These are phyloP conservation scores for Fusarium miscanthi DNA, from an alignment of 2,329 filamentous ascomycete species.

Conservation along the genomic window DNA sequence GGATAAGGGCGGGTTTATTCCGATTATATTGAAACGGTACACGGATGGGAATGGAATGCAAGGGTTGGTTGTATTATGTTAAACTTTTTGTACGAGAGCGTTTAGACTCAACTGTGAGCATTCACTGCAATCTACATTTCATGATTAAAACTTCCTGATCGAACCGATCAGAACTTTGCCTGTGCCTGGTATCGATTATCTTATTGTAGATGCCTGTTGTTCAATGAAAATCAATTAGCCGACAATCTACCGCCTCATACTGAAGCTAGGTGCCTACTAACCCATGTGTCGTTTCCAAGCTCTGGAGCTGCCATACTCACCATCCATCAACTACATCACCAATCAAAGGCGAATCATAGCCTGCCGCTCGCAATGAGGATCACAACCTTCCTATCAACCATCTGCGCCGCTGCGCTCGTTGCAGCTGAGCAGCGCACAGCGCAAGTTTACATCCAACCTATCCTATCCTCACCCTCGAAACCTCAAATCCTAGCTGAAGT, in stretches of 20 bases:
- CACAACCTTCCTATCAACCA: slow-evolving; percentile 53
- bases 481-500: slow-evolving; percentile 65
- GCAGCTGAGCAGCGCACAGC: slow-evolving; percentile 57
- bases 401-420: slow-evolving; percentile 57
- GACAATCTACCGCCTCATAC: slow-evolving; percentile 30
- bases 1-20: slow-evolving; percentile 22
- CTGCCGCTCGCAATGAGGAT: slow-evolving; percentile 54
- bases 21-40: slow-evolving; percentile 28
- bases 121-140: not conserved
- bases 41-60: slow-evolving; percentile 15
- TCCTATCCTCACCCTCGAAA: slow-evolving; percentile 50
- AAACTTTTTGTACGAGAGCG: slow-evolving; percentile 19
- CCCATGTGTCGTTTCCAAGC: slow-evolving; percentile 38
- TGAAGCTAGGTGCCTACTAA: not conserved
- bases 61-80: slow-evolving; percentile 26
- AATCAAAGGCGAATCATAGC: not conserved
- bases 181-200: not conserved
- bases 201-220: not conserved
- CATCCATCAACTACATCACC: slow-evolving; percentile 6
- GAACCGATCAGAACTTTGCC: not conserved
- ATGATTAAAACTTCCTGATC: not conserved
- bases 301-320: slow-evolving; percentile 8
- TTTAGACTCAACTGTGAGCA: slow-evolving; percentile 14
- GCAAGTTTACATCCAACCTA: slow-evolving; percentile 65
- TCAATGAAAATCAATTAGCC: slow-evolving; percentile 27